Evolutionary conservation across 1,284 basidiomycete species (phyloP).

Genomic region (Trichosporon coremiiforme): DNA sequence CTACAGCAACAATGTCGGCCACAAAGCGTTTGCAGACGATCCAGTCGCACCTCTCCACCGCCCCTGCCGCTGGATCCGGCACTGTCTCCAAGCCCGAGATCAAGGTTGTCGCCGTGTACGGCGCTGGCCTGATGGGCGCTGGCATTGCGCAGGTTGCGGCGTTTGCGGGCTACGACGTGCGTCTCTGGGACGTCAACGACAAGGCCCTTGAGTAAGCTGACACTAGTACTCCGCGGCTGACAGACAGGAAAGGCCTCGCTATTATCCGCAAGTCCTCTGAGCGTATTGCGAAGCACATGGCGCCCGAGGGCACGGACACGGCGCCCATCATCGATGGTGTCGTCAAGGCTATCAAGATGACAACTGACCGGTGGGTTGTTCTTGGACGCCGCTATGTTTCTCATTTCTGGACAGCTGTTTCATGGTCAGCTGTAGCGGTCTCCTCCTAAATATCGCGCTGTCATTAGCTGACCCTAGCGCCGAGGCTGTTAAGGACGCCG

Average conservation of each 20-base stretch:
- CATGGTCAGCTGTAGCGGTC: too few relatives aligned
- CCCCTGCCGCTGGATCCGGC: not conserved
- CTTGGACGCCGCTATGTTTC: too few relatives aligned
- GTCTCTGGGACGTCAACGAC: constrained; percentile 56
- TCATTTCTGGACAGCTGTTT: too few relatives aligned
- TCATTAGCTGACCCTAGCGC: constrained; percentile 33
- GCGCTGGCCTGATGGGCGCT: constrained; percentile 60
- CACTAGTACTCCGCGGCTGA: not conserved
- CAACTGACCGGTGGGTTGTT: constrained; percentile 57
- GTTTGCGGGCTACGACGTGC: constrained; percentile 57
- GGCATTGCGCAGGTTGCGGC: constrained; percentile 61
- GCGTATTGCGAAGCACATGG: constrained; percentile 60
- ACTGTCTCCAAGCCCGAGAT: constrained; percentile 31
- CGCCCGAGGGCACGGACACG: constrained; percentile 51
- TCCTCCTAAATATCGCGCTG: too few relatives aligned
- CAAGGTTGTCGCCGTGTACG: constrained; percentile 57
- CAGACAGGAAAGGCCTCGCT: constrained; percentile 48
- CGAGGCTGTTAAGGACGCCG: constrained; percentile 59
- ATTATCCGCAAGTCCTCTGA: constrained; percentile 62
- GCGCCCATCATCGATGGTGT: constrained; percentile 43
- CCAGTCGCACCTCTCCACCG: constrained; percentile 32
- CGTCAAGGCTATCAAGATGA: constrained; percentile 57
- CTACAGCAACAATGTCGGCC: constrained; percentile 9
- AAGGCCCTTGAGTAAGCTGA: constrained; percentile 45
- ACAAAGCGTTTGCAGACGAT: constrained; percentile 22